Conservation (phyloP, 2,329 filamentous ascomycete species). For the Diplodia intermedia region DNA sequence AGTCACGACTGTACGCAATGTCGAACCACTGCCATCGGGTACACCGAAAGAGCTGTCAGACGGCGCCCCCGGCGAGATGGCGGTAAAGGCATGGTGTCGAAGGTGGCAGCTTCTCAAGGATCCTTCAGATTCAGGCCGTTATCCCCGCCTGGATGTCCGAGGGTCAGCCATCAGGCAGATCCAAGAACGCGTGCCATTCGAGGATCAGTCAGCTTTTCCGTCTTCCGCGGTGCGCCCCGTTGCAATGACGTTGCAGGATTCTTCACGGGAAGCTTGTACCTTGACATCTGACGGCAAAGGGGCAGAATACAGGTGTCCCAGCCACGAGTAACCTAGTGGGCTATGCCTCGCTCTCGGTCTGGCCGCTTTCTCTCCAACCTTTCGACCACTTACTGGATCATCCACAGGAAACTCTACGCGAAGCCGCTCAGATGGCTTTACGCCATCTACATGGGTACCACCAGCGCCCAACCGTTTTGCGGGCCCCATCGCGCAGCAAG, state of each 20-base stretch:
- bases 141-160: background rate
- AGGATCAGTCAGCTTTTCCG: background rate
- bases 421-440: background rate
- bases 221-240: background rate
- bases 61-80: conserved; percentile 3
- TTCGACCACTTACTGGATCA: background rate
- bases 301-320: background rate
- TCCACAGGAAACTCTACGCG: background rate
- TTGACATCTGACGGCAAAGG: background rate
- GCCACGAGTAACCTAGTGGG: conserved; percentile 9
- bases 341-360: conserved; percentile 18
- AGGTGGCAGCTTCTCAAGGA: background rate
- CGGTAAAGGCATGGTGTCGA: conserved; percentile 10
- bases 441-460: background rate
- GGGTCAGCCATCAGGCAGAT: background rate
- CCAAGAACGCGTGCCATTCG: background rate
- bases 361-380: background rate
- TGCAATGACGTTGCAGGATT: background rate
- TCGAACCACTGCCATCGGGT: conserved; percentile 14
- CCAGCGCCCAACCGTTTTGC: background rate
- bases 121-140: background rate
- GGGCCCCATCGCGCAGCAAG: background rate
- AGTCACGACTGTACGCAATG: background rate
- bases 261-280: background rate
- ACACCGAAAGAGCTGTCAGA: conserved; percentile 12